phyloP scores from a whole-genome alignment of 257 asterid genomes.

The Coffea eugenioides region DNA sequence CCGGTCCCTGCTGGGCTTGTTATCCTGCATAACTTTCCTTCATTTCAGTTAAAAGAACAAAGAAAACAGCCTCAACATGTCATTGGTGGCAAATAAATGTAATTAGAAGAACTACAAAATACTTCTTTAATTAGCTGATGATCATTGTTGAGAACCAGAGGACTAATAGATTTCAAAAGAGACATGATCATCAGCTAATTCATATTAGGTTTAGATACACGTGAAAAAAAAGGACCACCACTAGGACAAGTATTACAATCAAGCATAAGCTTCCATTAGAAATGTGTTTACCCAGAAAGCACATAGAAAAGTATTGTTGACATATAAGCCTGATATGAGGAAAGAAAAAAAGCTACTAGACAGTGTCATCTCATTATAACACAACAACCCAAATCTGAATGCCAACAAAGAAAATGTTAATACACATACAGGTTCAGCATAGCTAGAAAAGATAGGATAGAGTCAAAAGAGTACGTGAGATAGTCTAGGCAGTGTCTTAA shows the following conservation, averaged over 20 bases:
- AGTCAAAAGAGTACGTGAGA: not conserved
- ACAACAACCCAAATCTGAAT: not conserved
- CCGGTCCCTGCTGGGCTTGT: conserved; percentile 58
- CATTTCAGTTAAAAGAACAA: conserved; percentile 16
- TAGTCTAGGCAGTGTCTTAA: not conserved
- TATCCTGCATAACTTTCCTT: conserved; percentile 44
- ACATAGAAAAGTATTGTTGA: not conserved
- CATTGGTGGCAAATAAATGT: not conserved
- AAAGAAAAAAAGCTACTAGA: not conserved
- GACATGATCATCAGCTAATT: not conserved
- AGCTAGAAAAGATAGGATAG: not conserved
- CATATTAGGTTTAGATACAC: not conserved
- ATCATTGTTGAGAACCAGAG: not conserved
- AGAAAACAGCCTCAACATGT: not conserved
- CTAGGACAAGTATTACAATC: not conserved
- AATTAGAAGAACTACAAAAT: not conserved
- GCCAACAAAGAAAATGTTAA: not conserved
- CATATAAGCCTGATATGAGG: not conserved
- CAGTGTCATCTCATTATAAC: not conserved
- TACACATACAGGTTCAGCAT: not conserved
- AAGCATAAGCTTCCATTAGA: not conserved
- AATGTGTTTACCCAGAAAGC: not conserved
- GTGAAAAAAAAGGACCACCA: not conserved
- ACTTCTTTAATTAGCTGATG: not conserved
- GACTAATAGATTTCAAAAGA: not conserved